Base-by-base conservation (phyloP, 306 rosid genomes). In the Acacia acuminata region DNA sequence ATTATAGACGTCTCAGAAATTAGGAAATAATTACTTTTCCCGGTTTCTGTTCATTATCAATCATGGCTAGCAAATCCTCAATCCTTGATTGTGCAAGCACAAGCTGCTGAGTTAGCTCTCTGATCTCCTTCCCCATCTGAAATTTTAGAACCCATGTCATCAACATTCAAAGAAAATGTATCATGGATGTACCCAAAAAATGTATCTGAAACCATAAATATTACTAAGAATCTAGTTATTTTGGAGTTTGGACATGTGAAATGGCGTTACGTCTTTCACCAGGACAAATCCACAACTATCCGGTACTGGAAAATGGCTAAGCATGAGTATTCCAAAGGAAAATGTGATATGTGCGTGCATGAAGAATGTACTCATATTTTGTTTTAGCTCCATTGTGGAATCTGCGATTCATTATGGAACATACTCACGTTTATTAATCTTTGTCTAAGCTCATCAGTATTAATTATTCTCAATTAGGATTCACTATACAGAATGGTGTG, bases 91-190 rank as follows among this genome's bases (percentile, higher is more conserved):
- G 90, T 79, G 98, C 97, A 75, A 94, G 93, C 86, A 90, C 94
- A 19, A 94, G 90, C 77, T 96, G 97, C 92, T 92, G 91, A 16
- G 86, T 88, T 78, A 96, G 88, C 84, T 96, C 98, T 84, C 86
- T 88, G 72, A 90, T 90, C 85, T 96, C 91, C 88, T 89, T 96
- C 50, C 84, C 98, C 99, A 96, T 87, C 99, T 96, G 94, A 87
- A 88, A 65, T 56, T 82, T 79, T 19, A 71, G 63, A 72, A 71
- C 48, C 34, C 73, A 24, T 15, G 16, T 79, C 56, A 86, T 19
- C 65, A 63, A 64, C 64, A 83, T 79, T 25, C 34, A 30, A 51
- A 40, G 81, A 68, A 82, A 76, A 81, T 38, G 51, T 73, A 77
- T 74, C 73, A 48, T 44, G 78, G 78, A 77, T 19, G 38, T 68